phyloP scores from a whole-genome alignment of 208 protist species.

The Strigomonas culicis region DNA sequence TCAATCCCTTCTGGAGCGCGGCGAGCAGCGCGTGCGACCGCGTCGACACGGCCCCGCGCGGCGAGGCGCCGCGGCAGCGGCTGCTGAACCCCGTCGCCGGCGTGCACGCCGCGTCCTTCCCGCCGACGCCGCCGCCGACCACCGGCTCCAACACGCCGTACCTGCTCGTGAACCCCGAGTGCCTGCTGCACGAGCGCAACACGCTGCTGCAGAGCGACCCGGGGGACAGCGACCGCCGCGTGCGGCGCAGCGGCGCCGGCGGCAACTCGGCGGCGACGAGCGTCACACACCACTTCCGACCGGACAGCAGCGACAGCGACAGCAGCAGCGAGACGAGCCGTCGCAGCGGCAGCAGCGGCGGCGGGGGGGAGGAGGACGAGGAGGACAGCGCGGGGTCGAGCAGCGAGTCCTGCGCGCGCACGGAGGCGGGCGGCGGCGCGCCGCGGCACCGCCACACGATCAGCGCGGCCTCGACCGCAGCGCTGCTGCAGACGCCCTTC shows the following conservation, averaged over 20 bases:
- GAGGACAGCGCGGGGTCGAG: background rate
- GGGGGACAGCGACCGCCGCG: no score
- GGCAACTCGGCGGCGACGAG: background rate
- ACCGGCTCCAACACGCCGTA: background rate
- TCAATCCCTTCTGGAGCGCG: background rate
- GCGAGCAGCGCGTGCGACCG: background rate
- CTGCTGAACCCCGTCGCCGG: background rate
- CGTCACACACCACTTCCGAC: background rate
- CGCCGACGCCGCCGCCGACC: no score
- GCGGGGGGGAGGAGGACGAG: no score
- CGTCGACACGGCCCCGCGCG: background rate
- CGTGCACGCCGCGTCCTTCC: background rate
- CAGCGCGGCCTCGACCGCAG: background rate
- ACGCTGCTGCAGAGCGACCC: background rate
- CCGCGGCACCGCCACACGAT: background rate
- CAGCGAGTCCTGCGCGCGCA: background rate
- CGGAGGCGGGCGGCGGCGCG: no score
- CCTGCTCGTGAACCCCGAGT: background rate
- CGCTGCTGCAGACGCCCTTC: slow-evolving; percentile 37
- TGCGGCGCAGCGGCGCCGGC: no score
- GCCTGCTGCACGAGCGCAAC: background rate
- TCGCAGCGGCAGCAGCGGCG: background rate
- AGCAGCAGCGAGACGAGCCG: background rate
- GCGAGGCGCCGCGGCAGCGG: background rate
- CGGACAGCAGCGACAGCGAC: background rate